Evolutionary conservation across 2,329 filamentous ascomycete species (phyloP), one percentile per base, ranked within the genome.

Genomic region (Alternaria hordeiaustralica): DNA sequence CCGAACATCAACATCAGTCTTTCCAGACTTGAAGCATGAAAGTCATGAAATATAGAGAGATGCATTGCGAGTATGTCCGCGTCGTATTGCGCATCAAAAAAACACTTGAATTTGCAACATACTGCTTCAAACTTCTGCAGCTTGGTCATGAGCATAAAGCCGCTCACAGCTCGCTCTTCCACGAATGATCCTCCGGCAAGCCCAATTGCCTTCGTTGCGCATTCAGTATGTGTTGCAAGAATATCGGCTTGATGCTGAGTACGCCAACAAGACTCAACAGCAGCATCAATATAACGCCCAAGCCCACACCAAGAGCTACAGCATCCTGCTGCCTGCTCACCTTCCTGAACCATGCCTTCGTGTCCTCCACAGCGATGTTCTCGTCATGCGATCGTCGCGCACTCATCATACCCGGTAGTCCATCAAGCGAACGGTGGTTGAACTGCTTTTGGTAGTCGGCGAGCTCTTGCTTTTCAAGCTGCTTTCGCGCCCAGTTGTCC

Each of bases 391-490:
- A 83, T 47, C 82, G 80, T 65, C 87, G 81, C 21, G 87, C 88
- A 6, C 81, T 80, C 61, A 66, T 66, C 64, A 75, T 61, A 3
- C 72, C 71, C 2, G 72, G 69, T 26, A 75, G 60, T 0, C 71
- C 71, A 41, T 75, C 74, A 20, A 76, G 60, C 44, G 70, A 73
- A 9, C 58, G 47, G 3, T 80, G 71, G 70, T 91, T 92, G 69
- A 84, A 86, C 65, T 82, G 74, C 21, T 80, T 81, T 72, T 88
- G 88, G 70, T 90, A 92, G n/a, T 81, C 78, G 9, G 81, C 78
- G 67, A 89, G 74, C 41, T 82, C 79, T 57, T 86, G 85, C 62
- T 82, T 82, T 50, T 85, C 82, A 3, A 84, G 80, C 70, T 80
- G 82, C 67, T 84, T 85, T 41, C 74, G 71, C 2, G 84, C 82